A percentile compares a stretch with the other conserved stretches of the same genome.
phyloP scores from a whole-genome alignment of 805 yeast species.

The Hermanozyma aechmeae region DNA sequence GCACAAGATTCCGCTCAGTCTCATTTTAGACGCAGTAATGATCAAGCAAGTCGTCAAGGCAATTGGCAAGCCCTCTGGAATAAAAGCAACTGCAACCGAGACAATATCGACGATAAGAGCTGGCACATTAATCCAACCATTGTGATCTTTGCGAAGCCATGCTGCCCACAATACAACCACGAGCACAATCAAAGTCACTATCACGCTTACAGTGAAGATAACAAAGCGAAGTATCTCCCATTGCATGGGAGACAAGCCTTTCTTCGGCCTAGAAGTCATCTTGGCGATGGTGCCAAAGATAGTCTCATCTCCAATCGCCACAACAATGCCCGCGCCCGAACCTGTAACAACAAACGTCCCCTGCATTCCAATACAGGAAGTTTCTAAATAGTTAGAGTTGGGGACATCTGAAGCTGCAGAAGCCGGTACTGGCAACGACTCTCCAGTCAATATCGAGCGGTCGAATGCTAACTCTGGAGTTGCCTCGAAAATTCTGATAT shows the following conservation, averaged over 20 bases:
- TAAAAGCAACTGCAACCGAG: slow-evolving; percentile 39
- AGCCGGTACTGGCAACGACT: slow-evolving; percentile 32
- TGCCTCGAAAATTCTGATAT: slow-evolving; percentile 29
- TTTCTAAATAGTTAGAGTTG: slow-evolving; percentile 33
- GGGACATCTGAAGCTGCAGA: slow-evolving; percentile 14
- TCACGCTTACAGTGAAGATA: slow-evolving; percentile 11
- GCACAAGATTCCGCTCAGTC: slow-evolving; percentile 33
- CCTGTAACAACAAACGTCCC: slow-evolving; percentile 38
- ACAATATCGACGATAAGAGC: slow-evolving; percentile 34
- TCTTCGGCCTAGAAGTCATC: slow-evolving; percentile 28
- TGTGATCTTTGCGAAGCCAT: slow-evolving; percentile 29
- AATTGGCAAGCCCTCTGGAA: slow-evolving; percentile 44
- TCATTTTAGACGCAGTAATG: slow-evolving; percentile 40
- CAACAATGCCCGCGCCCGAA: slow-evolving; percentile 33
- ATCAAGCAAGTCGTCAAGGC: slow-evolving; percentile 42
- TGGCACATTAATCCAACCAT: slow-evolving; percentile 33
- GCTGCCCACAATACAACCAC: slow-evolving; percentile 33
- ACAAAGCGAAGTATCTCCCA: slow-evolving; percentile 31
- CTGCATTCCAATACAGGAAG: slow-evolving; percentile 35
- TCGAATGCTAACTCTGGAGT: slow-evolving; percentile 35
- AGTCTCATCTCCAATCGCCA: slow-evolving; percentile 35
- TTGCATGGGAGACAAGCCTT: slow-evolving; percentile 33
- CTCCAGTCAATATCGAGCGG: slow-evolving; percentile 41
- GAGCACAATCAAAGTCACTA: slow-evolving; percentile 17
- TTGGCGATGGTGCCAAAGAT: slow-evolving; percentile 39